Conservation (phyloP, 495 filamentous ascomycete genomes). For the Aspergillus avenaceus region DNA sequence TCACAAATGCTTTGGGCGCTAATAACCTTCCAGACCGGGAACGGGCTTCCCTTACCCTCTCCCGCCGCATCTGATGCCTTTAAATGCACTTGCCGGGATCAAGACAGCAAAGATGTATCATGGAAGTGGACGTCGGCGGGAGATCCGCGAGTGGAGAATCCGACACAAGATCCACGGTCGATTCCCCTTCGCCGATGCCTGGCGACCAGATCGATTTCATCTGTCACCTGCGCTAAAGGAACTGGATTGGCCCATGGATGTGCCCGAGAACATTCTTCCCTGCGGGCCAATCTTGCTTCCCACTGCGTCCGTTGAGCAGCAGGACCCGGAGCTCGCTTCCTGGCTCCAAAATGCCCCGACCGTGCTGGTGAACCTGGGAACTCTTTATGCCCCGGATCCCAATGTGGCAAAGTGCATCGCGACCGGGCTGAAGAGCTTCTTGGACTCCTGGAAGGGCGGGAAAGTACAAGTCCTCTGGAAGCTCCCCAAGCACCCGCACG, state of each 20-base stretch:
- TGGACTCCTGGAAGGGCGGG: conserved; percentile 16
- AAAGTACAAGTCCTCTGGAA: conserved; percentile 48
- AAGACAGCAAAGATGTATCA: conserved; percentile 30
- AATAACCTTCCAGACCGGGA: conserved; percentile 23
- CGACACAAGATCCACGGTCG: conserved; percentile 21
- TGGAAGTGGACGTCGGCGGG: conserved; percentile 18
- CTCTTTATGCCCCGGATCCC: conserved; percentile 30
- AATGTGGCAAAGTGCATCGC: conserved; percentile 34
- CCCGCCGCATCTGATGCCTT: conserved; percentile 34
- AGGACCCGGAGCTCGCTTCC: conserved; percentile 35
- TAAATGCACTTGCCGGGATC: conserved; percentile 31
- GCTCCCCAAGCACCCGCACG: conserved; percentile 25
- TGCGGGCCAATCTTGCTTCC: conserved; percentile 44
- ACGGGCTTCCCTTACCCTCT: conserved; percentile 47
- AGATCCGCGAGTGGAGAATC: conserved; percentile 21
- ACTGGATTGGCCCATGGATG: conserved; percentile 38
- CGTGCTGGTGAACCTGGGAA: conserved; percentile 48
- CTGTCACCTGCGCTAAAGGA: conserved; percentile 35
- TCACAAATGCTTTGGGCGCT: not conserved
- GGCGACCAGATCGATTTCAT: conserved; percentile 31
- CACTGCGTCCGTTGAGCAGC: conserved; percentile 26
- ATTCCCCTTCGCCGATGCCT: conserved; percentile 30
- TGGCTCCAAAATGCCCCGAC: conserved; percentile 46
- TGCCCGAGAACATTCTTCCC: conserved; percentile 41
- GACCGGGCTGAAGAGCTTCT: conserved; percentile 27